These are phyloP conservation scores for Daldinia loculata DNA, from an alignment of 495 filamentous ascomycete species.

Conservation along the genomic window DNA sequence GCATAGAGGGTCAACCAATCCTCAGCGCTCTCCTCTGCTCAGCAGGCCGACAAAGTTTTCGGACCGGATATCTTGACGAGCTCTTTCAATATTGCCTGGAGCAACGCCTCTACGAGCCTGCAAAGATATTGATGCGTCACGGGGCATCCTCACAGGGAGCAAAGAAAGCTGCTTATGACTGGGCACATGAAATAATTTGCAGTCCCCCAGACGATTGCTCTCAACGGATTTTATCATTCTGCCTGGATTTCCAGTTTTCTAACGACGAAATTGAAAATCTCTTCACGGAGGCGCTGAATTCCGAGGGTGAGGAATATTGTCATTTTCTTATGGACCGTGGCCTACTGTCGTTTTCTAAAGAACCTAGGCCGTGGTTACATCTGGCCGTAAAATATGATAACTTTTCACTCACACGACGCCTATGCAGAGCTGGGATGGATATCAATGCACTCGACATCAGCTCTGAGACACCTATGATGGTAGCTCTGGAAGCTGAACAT, in stretches of 20 bases:
- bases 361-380: constrained; percentile 19
- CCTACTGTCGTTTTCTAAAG: not conserved
- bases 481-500: not conserved
- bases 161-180: not conserved
- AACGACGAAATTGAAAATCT: constrained; percentile 2
- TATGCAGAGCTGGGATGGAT: constrained; percentile 20
- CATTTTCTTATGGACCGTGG: constrained; percentile 16
- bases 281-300: not conserved
- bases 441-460: constrained; percentile 10
- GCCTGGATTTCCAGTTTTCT: constrained; percentile 12
- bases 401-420: constrained; percentile 15
- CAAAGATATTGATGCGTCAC: constrained; percentile 7
- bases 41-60: constrained; percentile 6
- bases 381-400: constrained; percentile 1
- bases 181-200: constrained; percentile 2
- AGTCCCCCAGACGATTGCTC: not conserved
- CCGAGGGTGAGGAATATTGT: not conserved
- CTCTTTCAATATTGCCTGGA: constrained; percentile 13
- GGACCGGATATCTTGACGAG: constrained; percentile 13
- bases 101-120: not conserved
- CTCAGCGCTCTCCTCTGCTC: not conserved
- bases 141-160: constrained; percentile 9
- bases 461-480: constrained; percentile 16
- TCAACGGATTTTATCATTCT: not conserved
- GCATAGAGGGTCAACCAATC: not conserved